phyloP scores from a whole-genome alignment of 225 moss, liverwort and hornwort genomes.

The Lunularia cruciata region DNA sequence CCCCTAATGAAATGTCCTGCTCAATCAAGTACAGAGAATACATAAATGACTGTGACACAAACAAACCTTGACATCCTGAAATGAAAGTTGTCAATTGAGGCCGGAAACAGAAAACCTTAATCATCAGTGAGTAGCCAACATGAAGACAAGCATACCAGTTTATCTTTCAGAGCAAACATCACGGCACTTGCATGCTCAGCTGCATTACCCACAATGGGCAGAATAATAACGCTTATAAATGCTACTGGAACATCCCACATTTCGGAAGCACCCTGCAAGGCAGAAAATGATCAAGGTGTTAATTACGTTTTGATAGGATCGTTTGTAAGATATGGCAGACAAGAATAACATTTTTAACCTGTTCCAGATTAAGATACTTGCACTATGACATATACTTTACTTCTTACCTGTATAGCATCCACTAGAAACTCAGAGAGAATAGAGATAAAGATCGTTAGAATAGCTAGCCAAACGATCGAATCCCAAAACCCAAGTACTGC shows the following conservation, averaged over 20 bases:
- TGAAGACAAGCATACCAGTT: conserved; percentile 41
- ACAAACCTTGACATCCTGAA: too few species aligned
- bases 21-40: background rate
- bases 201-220: conserved; percentile 92
- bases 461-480: conserved; percentile 66
- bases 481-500: conserved; percentile 55
- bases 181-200: conserved; percentile 88
- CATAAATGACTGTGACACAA: too few species aligned
- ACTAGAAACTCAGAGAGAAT: conserved; percentile 68
- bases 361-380: too few species aligned
- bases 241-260: conserved; percentile 67
- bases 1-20: conserved; percentile 79
- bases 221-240: conserved; percentile 73
- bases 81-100: too few species aligned
- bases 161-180: conserved; percentile 76
- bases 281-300: background rate
- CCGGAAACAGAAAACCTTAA: background rate
- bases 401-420: conserved; percentile 58
- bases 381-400: background rate
- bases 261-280: conserved; percentile 56
- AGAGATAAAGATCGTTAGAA: conserved; percentile 71
- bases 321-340: background rate
- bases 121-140: too few species aligned
- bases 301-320: too few species aligned
- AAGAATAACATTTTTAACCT: background rate